Conservation (phyloP, 2,329 filamentous ascomycete genomes). For the Metarhizium humberi region DNA sequence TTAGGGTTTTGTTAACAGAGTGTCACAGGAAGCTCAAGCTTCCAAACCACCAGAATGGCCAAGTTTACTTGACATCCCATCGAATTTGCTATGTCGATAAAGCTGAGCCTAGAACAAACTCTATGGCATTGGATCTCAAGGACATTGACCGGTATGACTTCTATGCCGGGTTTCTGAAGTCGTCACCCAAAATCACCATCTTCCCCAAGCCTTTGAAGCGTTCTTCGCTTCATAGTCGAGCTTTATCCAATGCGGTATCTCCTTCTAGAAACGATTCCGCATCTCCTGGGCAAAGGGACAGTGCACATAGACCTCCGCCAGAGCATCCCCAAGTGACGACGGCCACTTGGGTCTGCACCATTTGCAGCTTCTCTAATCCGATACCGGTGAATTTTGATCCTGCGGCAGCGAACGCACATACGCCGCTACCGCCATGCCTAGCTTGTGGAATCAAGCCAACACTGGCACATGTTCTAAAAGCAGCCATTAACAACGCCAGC, state of each 20-base stretch:
- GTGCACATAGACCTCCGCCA: constrained; percentile 27
- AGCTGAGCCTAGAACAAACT: constrained; percentile 73
- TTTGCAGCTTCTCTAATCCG: constrained; percentile 90
- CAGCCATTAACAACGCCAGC: constrained; percentile 67
- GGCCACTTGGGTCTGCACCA: constrained; percentile 91
- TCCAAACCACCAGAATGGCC: constrained; percentile 85
- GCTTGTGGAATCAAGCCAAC: constrained; percentile 92
- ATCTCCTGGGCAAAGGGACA: constrained; percentile 36
- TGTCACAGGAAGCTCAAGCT: constrained; percentile 83
- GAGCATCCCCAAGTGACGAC: constrained; percentile 39
- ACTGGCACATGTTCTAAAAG: constrained; percentile 74
- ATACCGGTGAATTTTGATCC: constrained; percentile 92
- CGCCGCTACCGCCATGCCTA: constrained; percentile 75
- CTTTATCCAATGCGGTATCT: constrained; percentile 35
- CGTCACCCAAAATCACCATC: constrained; percentile 85
- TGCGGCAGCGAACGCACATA: constrained; percentile 66
- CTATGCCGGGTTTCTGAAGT: constrained; percentile 90
- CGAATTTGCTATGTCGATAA: constrained; percentile 92
- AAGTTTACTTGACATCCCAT: constrained; percentile 93
- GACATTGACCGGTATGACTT: constrained; percentile 87
- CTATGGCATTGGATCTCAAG: constrained; percentile 77
- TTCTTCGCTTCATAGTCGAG: constrained; percentile 46
- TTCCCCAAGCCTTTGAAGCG: constrained; percentile 71
- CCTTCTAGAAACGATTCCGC: constrained; percentile 36
- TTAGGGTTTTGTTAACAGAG: constrained; percentile 1